Percentiles rank a stretch among this genome's conserved stretches.
Conservation (phyloP, 1,284 basidiomycete genomes). For the Coriolopsis trogii region DNA sequence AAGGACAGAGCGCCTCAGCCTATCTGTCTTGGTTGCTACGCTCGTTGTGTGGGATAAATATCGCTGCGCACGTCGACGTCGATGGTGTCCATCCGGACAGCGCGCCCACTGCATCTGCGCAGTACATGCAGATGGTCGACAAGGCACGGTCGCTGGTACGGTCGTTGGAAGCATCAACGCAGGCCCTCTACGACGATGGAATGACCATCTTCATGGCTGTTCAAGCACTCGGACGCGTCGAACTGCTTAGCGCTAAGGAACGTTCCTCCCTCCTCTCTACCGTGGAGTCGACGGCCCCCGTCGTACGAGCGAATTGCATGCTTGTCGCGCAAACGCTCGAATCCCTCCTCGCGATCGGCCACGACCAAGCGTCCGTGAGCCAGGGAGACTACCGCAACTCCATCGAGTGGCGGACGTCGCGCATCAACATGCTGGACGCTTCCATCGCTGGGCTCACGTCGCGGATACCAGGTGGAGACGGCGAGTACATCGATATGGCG, state of each 20-base stretch:
- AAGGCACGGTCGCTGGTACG: constrained; percentile 68
- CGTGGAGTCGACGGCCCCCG: constrained; percentile 32
- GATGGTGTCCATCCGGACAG: constrained; percentile 66
- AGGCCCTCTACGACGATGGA: constrained; percentile 74
- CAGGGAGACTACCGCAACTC: constrained; percentile 71
- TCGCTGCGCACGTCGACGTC: constrained; percentile 77
- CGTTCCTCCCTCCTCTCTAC: constrained; percentile 4
- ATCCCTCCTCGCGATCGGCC: constrained; percentile 61
- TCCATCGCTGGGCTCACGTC: constrained; percentile 41
- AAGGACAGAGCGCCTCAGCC: constrained; percentile 52
- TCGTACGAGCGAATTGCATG: constrained; percentile 41
- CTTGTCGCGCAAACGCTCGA: constrained; percentile 64
- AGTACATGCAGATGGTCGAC: constrained; percentile 65
- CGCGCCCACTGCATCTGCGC: constrained; percentile 42
- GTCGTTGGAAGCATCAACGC: constrained; percentile 65
- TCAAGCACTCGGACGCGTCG: constrained; percentile 40
- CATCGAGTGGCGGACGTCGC: constrained; percentile 74
- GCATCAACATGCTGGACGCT: constrained; percentile 59
- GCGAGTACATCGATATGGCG: constrained; percentile 67
- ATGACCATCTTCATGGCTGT: constrained; percentile 56
- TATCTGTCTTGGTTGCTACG: constrained; percentile 58
- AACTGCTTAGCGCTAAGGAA: constrained; percentile 10
- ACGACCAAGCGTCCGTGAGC: constrained; percentile 68
- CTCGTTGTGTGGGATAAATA: constrained; percentile 67
- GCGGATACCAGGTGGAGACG: constrained; percentile 39